Percentiles rank a stretch among this genome's conserved stretches.
Evolutionary conservation across 805 yeast species (phyloP).

Genomic region (Isabelozyma pseudorhagii): DNA sequence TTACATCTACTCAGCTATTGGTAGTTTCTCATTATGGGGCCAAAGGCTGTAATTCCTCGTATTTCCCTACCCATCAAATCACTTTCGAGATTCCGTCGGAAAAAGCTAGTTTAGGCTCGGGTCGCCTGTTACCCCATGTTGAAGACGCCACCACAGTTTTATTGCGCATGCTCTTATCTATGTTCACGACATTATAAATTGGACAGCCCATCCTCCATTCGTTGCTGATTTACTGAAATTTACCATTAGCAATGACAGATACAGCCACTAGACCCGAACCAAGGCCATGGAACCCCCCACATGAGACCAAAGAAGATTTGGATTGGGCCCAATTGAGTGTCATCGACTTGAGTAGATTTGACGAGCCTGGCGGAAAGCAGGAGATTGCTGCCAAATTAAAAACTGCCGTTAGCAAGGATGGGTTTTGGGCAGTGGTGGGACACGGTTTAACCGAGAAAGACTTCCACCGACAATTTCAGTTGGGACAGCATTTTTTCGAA

Average conservation of each 20-base stretch:
- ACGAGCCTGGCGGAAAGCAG: conserved; percentile 21
- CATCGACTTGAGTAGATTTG: conserved; percentile 24
- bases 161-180: not conserved
- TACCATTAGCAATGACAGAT: conserved; percentile 5
- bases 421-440: conserved; percentile 28
- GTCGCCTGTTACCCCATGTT: not conserved
- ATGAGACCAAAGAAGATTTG: conserved; percentile 20
- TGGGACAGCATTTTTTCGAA: conserved; percentile 24
- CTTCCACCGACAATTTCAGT: conserved; percentile 21
- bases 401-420: conserved; percentile 25
- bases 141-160: not conserved
- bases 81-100: not conserved
- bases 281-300: conserved; percentile 20
- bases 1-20: too few relatives aligned
- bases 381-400: conserved; percentile 23
- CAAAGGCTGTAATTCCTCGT: too few relatives aligned
- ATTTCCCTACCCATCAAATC: too few relatives aligned
- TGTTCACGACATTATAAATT: too few relatives aligned
- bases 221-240: not conserved
- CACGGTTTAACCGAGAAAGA: conserved; percentile 22
- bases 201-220: too few relatives aligned
- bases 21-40: too few relatives aligned
- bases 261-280: conserved; percentile 3
- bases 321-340: conserved; percentile 31
- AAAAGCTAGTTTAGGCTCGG: too few relatives aligned